phyloP scores from a whole-genome alignment of 192 early-diverging fungal species.

The Rhizophagus sp. region DNA sequence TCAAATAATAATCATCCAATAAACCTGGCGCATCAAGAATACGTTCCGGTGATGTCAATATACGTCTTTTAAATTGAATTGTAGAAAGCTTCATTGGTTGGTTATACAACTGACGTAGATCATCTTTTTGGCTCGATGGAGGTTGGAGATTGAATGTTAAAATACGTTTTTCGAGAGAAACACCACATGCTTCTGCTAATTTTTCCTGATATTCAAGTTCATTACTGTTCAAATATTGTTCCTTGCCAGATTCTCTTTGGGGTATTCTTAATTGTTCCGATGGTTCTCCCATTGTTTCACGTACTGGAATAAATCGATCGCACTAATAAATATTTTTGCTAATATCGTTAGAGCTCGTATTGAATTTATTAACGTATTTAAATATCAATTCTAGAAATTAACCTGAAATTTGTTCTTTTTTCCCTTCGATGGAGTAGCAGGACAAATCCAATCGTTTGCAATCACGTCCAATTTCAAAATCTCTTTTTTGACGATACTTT shows the following conservation, averaged over 20 bases:
- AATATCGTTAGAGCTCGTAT: background rate
- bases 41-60: conserved; percentile 78
- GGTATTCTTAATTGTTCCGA: conserved; percentile 73
- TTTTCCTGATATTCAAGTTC: conserved; percentile 72
- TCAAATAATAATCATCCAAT: conserved; percentile 94
- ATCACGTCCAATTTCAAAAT: conserved; percentile 38
- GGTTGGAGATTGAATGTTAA: conserved; percentile 78
- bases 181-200: conserved; percentile 78
- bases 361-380: background rate
- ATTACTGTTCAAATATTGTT: conserved; percentile 43
- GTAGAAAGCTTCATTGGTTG: conserved; percentile 38
- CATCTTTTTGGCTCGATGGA: conserved; percentile 56
- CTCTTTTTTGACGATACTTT: conserved; percentile 7
- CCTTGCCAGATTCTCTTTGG: conserved; percentile 33
- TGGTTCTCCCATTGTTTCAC: conserved; percentile 64
- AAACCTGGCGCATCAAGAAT: conserved; percentile 89
- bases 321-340: conserved; percentile 40
- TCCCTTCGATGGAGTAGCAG: conserved; percentile 30
- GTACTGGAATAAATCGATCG: conserved; percentile 90
- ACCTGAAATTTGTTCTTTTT: conserved; percentile 32
- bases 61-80: conserved; percentile 58
- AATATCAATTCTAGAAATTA: background rate
- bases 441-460: conserved; percentile 37
- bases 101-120: conserved; percentile 58
- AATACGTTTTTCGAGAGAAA: conserved; percentile 79